Evolutionary conservation across 2,329 filamentous ascomycete species (phyloP), one percentile per base, ranked within the genome.

Genomic region (Colletotrichum musae): DNA sequence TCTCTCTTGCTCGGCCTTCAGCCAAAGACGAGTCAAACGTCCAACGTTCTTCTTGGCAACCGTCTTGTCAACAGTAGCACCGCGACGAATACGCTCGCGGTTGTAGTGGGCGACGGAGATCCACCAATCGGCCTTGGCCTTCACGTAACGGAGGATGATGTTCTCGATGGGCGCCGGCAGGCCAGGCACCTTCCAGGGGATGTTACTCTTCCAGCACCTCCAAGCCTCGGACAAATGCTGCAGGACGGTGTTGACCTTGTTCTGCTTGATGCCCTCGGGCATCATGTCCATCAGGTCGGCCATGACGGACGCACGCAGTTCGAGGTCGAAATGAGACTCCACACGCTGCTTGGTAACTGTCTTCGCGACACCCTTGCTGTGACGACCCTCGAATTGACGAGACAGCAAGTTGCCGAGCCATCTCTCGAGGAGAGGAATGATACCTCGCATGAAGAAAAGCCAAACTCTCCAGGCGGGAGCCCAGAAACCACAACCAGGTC

Each of bases 161-260:
- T 98, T 99, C 82, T 99, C 96, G 72, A 99, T 98, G 0, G 96
- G 95, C 15, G 97, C 97, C 48, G 96, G 96, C 70, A 99, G 83
- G 45, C 96, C 97, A 59, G 96, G 96, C 3, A 99, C 96, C 84
- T 99, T 99, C 96, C 96, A 99, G 0, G 96, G 96, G 74, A 99
- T 99, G 77, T 99, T 99, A 83, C 95, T 98, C 91, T 99, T 99
- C 96, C 96, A 99, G 84, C 96, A 99, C 83, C 96, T 90, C 96
- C 96, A 99, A 15, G 96, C 96, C 84, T 99, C 96, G 0, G 95
- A 98, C 50, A 99, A 84, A 87, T 99, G 97, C 77, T 98, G 96
- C 62, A 99, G 85, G 52, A 99, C 95, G 1, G 95, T 97, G 81
- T 99, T 97, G 80, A 99, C 94, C 84, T 99, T 99, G 85, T 96